phyloP scores from a whole-genome alignment of 1,284 basidiomycete species.

The Sparassis latifolia region DNA sequence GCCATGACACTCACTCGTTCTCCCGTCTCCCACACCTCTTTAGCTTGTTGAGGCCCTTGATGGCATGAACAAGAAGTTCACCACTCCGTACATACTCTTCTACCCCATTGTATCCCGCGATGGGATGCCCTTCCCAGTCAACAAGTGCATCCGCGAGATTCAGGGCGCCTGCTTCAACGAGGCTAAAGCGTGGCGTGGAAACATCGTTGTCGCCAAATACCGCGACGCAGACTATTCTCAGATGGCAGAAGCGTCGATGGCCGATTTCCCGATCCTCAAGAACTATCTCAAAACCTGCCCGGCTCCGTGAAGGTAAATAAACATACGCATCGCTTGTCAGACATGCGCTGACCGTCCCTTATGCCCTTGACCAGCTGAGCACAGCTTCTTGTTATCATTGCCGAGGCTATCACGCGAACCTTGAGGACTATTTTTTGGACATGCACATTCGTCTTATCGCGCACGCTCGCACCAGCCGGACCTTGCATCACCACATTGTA shows the following conservation, averaged over 20 bases:
- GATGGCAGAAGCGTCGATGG: conserved; percentile 69
- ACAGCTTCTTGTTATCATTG: no score
- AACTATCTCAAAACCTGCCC: conserved; percentile 67
- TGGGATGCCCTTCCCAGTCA: conserved; percentile 72
- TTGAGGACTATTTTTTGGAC: no score
- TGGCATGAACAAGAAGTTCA: conserved; percentile 70
- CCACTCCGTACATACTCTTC: conserved; percentile 72
- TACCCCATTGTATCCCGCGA: conserved; percentile 69
- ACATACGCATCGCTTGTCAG: background rate
- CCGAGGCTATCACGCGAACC: no score
- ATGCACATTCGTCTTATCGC: no score
- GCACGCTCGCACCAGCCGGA: no score
- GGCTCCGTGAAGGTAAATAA: conserved; percentile 29
- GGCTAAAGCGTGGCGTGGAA: conserved; percentile 66
- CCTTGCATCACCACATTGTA: no score
- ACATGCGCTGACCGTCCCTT: no score
- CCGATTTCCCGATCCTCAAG: conserved; percentile 72
- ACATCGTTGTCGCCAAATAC: conserved; percentile 72
- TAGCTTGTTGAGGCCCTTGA: conserved; percentile 70
- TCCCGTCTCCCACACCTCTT: background rate
- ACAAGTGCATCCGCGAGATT: conserved; percentile 66
- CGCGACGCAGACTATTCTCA: conserved; percentile 58
- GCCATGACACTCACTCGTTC: conserved; percentile 12
- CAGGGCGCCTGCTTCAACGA: conserved; percentile 57
- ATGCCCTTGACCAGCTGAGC: no score